phyloP scores from a whole-genome alignment of 768 basidiomycete species.

The Hygrocybe coccinea region DNA sequence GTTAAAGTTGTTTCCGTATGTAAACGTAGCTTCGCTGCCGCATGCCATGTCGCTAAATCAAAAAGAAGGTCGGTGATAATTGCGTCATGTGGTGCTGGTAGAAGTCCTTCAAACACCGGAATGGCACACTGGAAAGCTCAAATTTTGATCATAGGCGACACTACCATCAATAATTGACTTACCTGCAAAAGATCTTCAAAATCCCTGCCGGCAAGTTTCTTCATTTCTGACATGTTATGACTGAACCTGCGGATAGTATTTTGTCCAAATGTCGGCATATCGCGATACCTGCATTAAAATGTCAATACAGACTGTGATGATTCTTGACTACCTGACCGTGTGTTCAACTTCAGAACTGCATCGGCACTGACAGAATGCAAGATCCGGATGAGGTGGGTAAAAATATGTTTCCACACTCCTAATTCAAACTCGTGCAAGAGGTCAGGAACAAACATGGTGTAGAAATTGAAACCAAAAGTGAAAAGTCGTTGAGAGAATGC shows the following conservation, averaged over 20 bases:
- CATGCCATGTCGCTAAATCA: constrained; percentile 30
- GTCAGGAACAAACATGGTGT: no score
- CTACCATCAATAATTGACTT: constrained; percentile 10
- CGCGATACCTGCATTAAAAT: constrained; percentile 17
- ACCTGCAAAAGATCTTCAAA: constrained; percentile 36
- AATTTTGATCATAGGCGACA: background rate
- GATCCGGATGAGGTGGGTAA: no score
- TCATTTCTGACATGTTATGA: constrained; percentile 33
- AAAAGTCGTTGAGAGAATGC: no score
- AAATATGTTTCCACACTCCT: no score
- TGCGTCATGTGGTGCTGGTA: constrained; percentile 19
- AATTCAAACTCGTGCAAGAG: no score
- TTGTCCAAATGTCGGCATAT: constrained; percentile 26
- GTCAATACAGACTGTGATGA: background rate
- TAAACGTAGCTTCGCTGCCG: constrained; percentile 10
- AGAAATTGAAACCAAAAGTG: no score
- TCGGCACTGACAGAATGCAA: no score
- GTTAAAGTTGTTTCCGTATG: constrained; percentile 30
- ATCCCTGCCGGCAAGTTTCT: constrained; percentile 33
- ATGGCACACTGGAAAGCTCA: constrained; percentile 28
- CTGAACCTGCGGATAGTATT: constrained; percentile 34
- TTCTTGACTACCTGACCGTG: constrained; percentile 13
- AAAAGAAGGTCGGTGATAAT: constrained; percentile 27
- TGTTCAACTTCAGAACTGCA: no score
- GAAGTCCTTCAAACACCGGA: constrained; percentile 31